Evolutionary conservation across 805 yeast genomes (phyloP).

Genomic region (Saccharomycopsis sp.): DNA sequence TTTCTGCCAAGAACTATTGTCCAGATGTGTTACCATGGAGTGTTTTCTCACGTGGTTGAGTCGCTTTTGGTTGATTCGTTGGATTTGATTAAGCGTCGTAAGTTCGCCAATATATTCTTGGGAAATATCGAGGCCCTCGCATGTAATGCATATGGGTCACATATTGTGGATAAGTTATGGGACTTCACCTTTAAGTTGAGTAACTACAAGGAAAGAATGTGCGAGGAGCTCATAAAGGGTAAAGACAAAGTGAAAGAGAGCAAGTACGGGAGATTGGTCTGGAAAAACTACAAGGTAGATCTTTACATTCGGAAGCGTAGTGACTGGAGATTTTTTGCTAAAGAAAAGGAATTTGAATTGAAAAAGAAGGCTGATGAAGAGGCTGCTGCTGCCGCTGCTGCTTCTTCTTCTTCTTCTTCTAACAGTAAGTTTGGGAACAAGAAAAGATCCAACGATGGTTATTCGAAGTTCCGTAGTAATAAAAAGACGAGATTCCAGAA

Average conservation of each 20-base stretch:
- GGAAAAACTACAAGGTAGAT: conserved; percentile 95
- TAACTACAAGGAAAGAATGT: conserved; percentile 81
- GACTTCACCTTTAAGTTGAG: conserved; percentile 67
- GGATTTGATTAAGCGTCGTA: conserved; percentile 51
- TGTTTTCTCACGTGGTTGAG: conserved; percentile 85
- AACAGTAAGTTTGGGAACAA: not conserved
- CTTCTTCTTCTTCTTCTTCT: not conserved
- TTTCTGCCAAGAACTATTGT: conserved; percentile 50
- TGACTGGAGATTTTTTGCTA: conserved; percentile 74
- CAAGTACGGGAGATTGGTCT: conserved; percentile 80
- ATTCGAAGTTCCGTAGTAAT: not conserved
- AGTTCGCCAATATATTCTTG: conserved; percentile 58
- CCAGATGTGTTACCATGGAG: conserved; percentile 83
- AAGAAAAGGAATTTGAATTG: conserved; percentile 43
- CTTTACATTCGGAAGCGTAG: conserved; percentile 60
- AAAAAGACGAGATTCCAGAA: not conserved
- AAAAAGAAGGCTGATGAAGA: conserved; percentile 27
- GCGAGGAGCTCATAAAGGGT: conserved; percentile 52
- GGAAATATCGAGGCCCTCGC: conserved; percentile 55
- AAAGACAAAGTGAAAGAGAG: conserved; percentile 74
- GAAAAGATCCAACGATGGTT: not conserved
- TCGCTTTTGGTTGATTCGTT: conserved; percentile 48
- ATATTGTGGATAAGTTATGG: conserved; percentile 83
- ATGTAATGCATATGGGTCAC: conserved; percentile 87
- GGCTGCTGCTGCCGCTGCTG: not conserved